Evolutionary conservation across 2,329 filamentous ascomycete species (phyloP).

Genomic region (Atkinsonella hypoxylon): DNA sequence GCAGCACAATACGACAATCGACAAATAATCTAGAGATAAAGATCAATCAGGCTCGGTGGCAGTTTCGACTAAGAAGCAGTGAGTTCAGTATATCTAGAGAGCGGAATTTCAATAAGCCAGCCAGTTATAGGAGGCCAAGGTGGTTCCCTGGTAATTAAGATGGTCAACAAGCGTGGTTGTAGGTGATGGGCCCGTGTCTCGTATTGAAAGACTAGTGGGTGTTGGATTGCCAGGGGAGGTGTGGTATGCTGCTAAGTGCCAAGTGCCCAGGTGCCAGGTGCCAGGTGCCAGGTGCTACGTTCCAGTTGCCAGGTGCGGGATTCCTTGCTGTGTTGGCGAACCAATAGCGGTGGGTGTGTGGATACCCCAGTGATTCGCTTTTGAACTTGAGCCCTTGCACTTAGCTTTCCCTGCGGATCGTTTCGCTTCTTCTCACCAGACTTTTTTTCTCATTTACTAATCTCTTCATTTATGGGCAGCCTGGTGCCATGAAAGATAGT

Average conservation of each 20-base stretch:
- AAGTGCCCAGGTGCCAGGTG: not conserved
- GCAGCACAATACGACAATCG: not conserved
- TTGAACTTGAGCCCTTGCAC: not conserved
- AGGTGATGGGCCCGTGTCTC: constrained; percentile 23
- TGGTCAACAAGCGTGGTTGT: constrained; percentile 11
- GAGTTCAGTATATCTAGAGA: not conserved
- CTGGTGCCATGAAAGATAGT: no score
- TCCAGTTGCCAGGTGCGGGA: not conserved
- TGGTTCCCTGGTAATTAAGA: constrained; percentile 10
- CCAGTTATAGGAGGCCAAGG: not conserved
- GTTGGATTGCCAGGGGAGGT: constrained; percentile 14
- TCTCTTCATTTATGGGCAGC: no score
- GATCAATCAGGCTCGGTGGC: not conserved
- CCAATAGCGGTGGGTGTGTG: not conserved
- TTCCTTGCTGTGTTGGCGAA: not conserved
- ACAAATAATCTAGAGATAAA: not conserved
- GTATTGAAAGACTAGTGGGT: constrained; percentile 15
- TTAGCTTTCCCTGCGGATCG: no score
- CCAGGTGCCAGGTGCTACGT: not conserved
- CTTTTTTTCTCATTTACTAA: no score
- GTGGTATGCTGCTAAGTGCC: no score
- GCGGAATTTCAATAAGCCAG: not conserved
- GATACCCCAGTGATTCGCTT: not conserved
- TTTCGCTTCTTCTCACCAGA: no score
- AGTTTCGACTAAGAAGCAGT: no score